Percentiles rank a stretch among this genome's conserved stretches.
These are phyloP conservation scores for Bertia moriformis DNA, from an alignment of 2,329 filamentous ascomycete genomes.

Conservation along the genomic window DNA sequence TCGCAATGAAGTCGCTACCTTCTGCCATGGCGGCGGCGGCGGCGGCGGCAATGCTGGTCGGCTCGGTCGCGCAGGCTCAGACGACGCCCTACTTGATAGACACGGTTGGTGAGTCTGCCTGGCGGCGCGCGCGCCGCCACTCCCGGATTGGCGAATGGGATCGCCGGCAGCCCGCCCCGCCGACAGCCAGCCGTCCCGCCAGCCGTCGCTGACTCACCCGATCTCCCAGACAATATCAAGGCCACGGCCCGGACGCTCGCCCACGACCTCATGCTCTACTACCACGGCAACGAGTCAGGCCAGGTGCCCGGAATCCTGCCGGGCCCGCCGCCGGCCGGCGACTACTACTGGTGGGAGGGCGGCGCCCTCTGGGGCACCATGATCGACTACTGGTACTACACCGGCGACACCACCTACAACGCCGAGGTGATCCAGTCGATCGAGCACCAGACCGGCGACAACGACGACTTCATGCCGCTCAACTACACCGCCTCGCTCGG, in stretches of 20 bases:
- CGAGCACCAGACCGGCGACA: conserved; percentile 40
- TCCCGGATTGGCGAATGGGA: no score
- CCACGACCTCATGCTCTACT: conserved; percentile 33
- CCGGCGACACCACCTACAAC: conserved; percentile 50
- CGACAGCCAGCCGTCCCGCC: no score
- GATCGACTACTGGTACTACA: conserved; percentile 58
- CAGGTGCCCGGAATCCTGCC: conserved; percentile 38
- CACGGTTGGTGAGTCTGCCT: no score
- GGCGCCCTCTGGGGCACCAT: conserved; percentile 54
- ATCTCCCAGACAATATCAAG: conserved; percentile 26
- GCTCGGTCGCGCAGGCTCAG: no score
- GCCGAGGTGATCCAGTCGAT: conserved; percentile 38
- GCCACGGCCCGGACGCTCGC: conserved; percentile 29
- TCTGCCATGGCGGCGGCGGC: no score
- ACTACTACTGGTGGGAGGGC: conserved; percentile 66
- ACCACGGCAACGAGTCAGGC: conserved; percentile 33
- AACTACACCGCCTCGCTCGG: conserved; percentile 45
- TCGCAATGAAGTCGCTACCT: no score
- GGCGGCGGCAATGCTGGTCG: no score
- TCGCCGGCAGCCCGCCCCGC: no score
- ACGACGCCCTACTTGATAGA: no score
- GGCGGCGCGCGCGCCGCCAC: no score
- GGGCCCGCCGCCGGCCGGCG: conserved; percentile 33
- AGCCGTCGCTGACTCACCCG: neutral
- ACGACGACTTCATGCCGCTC: conserved; percentile 41